These are phyloP conservation scores for Elaphomyces granulatus DNA, from an alignment of 495 filamentous ascomycete species.

Conservation along the genomic window DNA sequence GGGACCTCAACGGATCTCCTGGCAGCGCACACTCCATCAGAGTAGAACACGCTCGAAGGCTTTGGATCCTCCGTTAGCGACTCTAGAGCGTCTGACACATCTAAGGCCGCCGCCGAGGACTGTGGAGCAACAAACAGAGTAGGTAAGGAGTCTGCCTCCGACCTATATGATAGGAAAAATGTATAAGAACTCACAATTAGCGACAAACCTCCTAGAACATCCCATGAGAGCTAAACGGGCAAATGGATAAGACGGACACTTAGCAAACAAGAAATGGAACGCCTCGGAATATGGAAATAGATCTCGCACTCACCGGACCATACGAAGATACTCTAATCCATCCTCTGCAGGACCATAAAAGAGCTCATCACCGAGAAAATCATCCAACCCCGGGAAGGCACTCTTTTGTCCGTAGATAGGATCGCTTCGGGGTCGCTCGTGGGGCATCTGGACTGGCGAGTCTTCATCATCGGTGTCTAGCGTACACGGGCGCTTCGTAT, in stretches of 20 bases:
- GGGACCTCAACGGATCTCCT: not conserved
- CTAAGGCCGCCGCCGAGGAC: conserved; percentile 15
- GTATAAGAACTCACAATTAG: not conserved
- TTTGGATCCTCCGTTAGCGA: conserved; percentile 9
- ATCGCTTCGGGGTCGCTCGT: conserved; percentile 39
- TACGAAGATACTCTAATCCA: conserved; percentile 60
- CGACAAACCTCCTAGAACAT: not conserved
- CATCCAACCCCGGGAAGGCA: conserved; percentile 63
- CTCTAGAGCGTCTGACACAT: conserved; percentile 22
- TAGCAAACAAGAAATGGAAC: conserved; percentile 4
- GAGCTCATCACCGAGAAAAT: conserved; percentile 31
- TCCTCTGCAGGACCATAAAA: conserved; percentile 39
- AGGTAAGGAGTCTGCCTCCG: conserved; percentile 58
- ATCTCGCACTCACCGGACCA: conserved; percentile 77
- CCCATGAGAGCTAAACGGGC: conserved; percentile 4
- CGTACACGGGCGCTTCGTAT: conserved; percentile 1
- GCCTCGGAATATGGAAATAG: too few species aligned
- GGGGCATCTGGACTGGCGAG: not conserved
- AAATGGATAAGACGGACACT: conserved; percentile 3
- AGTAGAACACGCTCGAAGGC: conserved; percentile 34
- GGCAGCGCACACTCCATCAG: conserved; percentile 58
- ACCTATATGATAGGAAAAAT: conserved; percentile 34
- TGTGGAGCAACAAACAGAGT: conserved; percentile 45
- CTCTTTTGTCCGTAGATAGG: conserved; percentile 60
- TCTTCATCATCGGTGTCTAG: conserved; percentile 3